A percentile compares a stretch with the other conserved stretches of the same genome.
Conservation (phyloP, 176 grass and related monocot genomes). For the Chloris gayana region DNA sequence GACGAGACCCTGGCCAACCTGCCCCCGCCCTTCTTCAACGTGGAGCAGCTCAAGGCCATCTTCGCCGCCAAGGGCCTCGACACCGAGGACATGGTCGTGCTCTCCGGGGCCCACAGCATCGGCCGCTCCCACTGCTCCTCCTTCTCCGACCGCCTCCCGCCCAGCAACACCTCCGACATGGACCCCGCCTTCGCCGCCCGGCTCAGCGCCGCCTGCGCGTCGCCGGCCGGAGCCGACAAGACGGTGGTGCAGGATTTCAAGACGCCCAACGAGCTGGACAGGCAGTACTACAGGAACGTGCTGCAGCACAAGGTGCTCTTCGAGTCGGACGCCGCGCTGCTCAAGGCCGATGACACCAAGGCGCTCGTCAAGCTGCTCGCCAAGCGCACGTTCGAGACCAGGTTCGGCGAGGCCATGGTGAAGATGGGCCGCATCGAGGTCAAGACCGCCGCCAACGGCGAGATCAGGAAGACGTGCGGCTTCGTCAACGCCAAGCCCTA, state of each 20-base stretch:
- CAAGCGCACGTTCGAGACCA: not conserved
- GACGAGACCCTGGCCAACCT: conserved; percentile 20
- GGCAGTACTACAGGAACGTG: conserved; percentile 53
- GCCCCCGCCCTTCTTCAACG: conserved; percentile 11
- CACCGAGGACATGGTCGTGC: conserved; percentile 10
- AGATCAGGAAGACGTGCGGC: conserved; percentile 44
- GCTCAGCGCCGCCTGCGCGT: not conserved
- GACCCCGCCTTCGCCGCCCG: not conserved
- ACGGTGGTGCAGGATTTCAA: conserved; percentile 24
- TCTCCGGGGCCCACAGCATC: conserved; percentile 39
- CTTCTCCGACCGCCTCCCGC: conserved; percentile 32
- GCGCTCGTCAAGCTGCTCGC: not conserved
- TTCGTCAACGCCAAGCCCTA: not conserved
- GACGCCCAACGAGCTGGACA: conserved; percentile 39
- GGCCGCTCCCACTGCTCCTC: conserved; percentile 46
- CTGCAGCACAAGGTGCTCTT: conserved; percentile 22
- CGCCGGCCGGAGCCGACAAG: not conserved
- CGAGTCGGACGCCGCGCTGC: conserved; percentile 38
- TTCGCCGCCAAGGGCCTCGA: conserved; percentile 47
- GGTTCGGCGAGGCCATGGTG: conserved; percentile 43
- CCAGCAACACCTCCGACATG: conserved; percentile 30
- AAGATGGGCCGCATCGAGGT: conserved; percentile 38
- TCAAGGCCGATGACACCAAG: not conserved
- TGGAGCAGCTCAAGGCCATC: not conserved
- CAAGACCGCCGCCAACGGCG: conserved; percentile 24